Evolutionary conservation across 306 rosid species (phyloP), one percentile per base, ranked within the genome.

Genomic region (Cercis canadensis): DNA sequence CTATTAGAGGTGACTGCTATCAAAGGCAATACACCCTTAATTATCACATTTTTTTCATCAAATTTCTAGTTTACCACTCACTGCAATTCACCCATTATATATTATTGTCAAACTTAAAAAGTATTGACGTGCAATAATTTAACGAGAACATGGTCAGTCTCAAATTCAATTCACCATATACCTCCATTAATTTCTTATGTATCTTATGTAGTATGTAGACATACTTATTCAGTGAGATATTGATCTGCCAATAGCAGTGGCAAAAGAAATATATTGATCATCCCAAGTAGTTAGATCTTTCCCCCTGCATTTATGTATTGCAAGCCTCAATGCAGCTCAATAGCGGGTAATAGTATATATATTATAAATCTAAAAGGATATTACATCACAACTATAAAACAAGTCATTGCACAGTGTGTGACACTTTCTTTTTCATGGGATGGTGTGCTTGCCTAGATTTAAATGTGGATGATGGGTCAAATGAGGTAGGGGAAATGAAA

Each of bases 361-460:
- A 24, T 24, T 24, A 24, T 24, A 24, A 24, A 24, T 24, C 51
- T 61, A 44, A 75, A 78, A 67, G 76, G 57, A 68, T 55, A 68
- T 41, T 67, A 40, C 52, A 53, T 32, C 19, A 51, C 37, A 63
- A 54, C 18, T 19, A 43, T n/a, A 32, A 45, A 32, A 40, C 16
- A 65, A 70, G 70, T 36, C 44, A 17, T 47, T 21, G 11, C 61
- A 70, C 29, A 53, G 54, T 37, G n/a, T n/a, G n/a, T n/a, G n/a
- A n/a, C n/a, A n/a, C n/a, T n/a, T n/a, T n/a, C n/a, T n/a, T n/a
- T n/a, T 10, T 66, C 57, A 37, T 46, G 47, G 71, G 64, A 41
- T 40, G 57, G 67, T 55, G 68, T 46, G 63, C 10, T 62, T 69
- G 7, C 58, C 8, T 74, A 61, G 39, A 51, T 57, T 75, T 69